These are phyloP conservation scores for Aspergillus clavatus DNA, from an alignment of 2,329 filamentous ascomycete species.

Conservation along the genomic window DNA sequence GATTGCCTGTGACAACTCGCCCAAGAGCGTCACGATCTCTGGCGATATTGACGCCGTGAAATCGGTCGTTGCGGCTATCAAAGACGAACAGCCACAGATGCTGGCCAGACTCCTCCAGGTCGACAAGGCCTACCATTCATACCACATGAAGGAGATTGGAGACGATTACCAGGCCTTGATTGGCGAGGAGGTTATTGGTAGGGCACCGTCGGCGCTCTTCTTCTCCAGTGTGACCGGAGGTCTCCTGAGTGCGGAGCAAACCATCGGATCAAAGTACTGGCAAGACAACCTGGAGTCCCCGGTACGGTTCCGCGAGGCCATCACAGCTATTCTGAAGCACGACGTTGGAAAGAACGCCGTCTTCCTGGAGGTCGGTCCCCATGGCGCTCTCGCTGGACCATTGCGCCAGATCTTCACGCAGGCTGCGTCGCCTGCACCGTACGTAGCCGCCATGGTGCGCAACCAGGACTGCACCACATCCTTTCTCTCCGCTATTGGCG, in stretches of 20 bases:
- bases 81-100: slow-evolving; percentile 6
- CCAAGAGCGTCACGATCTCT: slow-evolving; percentile 22
- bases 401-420: slow-evolving; percentile 14
- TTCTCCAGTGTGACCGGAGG: slow-evolving; percentile 13
- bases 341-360: not conserved
- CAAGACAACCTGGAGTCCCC: slow-evolving; percentile 19
- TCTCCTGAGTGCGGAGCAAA: slow-evolving; percentile 4
- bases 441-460: slow-evolving; percentile 4
- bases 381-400: slow-evolving; percentile 20
- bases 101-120: slow-evolving; percentile 10
- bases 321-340: slow-evolving; percentile 11
- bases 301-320: slow-evolving; percentile 24
- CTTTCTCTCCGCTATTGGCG: slow-evolving; percentile 2
- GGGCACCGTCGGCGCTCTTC: slow-evolving; percentile 10
- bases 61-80: slow-evolving; percentile 4
- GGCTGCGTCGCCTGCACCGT: slow-evolving; percentile 1
- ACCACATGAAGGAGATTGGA: slow-evolving; percentile 13
- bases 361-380: slow-evolving; percentile 25
- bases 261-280: slow-evolving; percentile 21
- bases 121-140: slow-evolving; percentile 19
- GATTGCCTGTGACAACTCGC: slow-evolving; percentile 27
- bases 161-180: slow-evolving; percentile 1
- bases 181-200: slow-evolving; percentile 14
- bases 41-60: slow-evolving; percentile 11
- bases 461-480: slow-evolving; percentile 1